These are phyloP conservation scores for Oropetium thomaeum DNA, from an alignment of 176 grass and related monocot species.

Conservation along the genomic window DNA sequence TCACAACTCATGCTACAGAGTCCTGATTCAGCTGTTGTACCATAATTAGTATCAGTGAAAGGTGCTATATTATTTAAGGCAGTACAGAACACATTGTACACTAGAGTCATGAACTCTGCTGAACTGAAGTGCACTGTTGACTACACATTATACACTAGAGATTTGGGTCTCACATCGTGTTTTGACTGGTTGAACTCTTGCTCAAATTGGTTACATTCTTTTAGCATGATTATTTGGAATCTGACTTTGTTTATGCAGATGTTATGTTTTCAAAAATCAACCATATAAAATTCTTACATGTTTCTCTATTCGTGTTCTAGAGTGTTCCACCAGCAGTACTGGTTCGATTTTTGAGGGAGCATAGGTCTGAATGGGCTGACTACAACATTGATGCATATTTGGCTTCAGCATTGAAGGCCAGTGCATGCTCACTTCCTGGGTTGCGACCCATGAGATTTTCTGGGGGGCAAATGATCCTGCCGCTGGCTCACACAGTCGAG, in stretches of 20 bases:
- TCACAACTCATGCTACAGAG: neutral
- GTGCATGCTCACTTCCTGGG: conserved; percentile 55
- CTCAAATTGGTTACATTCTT: neutral
- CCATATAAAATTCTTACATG: neutral
- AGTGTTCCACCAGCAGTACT: conserved; percentile 87
- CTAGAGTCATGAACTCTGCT: no score
- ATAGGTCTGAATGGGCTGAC: conserved; percentile 98
- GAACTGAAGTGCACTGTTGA: neutral
- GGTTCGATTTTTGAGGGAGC: conserved; percentile 91
- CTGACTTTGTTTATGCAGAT: neutral
- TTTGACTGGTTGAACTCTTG: neutral
- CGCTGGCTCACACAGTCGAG: conserved; percentile 88
- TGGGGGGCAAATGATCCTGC: conserved; percentile 87
- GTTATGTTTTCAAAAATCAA: neutral
- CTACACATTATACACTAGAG: neutral
- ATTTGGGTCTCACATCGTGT: neutral
- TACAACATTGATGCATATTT: conserved; percentile 91
- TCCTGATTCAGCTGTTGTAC: neutral
- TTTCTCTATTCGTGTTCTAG: conserved; percentile 48
- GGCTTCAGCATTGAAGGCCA: conserved; percentile 66
- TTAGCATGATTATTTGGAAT: neutral
- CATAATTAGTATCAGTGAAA: neutral
- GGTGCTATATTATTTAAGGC: neutral
- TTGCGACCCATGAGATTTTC: conserved; percentile 70
- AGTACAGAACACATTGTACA: neutral